phyloP scores from a whole-genome alignment of 2,329 filamentous ascomycete species.

The Fusarium domesticum region DNA sequence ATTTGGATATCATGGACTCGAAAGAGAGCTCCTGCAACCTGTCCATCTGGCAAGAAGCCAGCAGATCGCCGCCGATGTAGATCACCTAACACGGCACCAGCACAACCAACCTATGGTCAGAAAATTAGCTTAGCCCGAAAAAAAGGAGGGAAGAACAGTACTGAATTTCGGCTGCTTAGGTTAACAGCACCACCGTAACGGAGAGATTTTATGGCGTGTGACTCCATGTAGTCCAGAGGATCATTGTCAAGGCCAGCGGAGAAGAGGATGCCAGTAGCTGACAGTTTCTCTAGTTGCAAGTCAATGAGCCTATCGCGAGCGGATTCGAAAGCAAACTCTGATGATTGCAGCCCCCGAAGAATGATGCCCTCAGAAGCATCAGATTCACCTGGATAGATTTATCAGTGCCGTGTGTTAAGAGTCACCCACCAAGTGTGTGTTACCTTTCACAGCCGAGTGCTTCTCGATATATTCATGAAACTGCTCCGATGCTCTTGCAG shows the following conservation, averaged over 20 bases:
- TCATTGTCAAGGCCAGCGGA: constrained; percentile 13
- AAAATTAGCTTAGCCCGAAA: constrained; percentile 4
- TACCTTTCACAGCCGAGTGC: constrained; percentile 8
- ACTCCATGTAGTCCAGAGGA: constrained; percentile 38
- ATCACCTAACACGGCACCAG: constrained; percentile 80
- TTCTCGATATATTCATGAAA: constrained; percentile 35
- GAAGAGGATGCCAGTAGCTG: constrained; percentile 18
- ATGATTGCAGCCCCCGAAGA: constrained; percentile 65
- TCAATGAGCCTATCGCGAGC: constrained; percentile 65
- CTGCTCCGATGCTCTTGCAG: constrained; percentile 43
- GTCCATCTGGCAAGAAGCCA: constrained; percentile 60
- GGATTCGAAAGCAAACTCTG: constrained; percentile 68
- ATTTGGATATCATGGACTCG: constrained; percentile 65
- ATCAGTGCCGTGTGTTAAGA: constrained; percentile 1
- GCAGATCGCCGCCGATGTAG: constrained; percentile 60
- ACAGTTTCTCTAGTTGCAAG: constrained; percentile 21
- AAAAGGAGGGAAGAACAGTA: constrained; percentile 31
- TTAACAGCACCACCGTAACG: constrained; percentile 69
- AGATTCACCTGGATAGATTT: neutral
- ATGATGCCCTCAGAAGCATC: constrained; percentile 25
- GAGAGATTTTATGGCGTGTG: constrained; percentile 60
- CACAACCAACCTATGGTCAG: constrained; percentile 66
- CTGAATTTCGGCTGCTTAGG: constrained; percentile 69
- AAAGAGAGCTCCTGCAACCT: constrained; percentile 49
- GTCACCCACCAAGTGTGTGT: neutral